Percentiles rank a stretch among this genome's conserved stretches.
These are phyloP conservation scores for Falciphora oryzae DNA, from an alignment of 2,329 filamentous ascomycete genomes.

Conservation along the genomic window DNA sequence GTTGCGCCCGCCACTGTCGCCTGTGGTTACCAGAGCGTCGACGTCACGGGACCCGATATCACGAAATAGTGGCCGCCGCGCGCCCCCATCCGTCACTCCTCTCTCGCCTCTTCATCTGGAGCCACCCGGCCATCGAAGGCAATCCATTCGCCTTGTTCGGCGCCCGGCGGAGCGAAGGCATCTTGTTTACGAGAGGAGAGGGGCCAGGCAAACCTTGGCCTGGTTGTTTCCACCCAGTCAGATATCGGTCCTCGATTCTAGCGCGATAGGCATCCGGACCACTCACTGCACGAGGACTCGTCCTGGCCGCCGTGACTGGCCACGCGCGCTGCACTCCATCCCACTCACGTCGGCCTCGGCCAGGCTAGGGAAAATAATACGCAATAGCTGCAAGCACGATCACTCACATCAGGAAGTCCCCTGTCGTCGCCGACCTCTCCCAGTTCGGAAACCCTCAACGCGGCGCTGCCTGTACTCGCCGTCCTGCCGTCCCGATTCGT, in stretches of 20 bases:
- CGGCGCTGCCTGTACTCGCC: background rate
- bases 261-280: conserved; percentile 28
- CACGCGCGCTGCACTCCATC: conserved; percentile 29
- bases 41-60: background rate
- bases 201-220: conserved; percentile 22
- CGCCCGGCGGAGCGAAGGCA: background rate
- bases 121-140: background rate
- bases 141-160: background rate
- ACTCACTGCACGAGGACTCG: conserved; percentile 30
- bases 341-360: conserved; percentile 17
- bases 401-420: conserved; percentile 16
- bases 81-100: background rate
- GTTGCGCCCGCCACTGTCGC: background rate
- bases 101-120: background rate
- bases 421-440: conserved; percentile 1
- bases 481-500: background rate
- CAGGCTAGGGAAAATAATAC: conserved; percentile 12
- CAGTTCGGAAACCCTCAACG: background rate
- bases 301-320: conserved; percentile 33
- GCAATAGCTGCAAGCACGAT: conserved; percentile 21
- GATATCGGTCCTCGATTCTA: conserved; percentile 25
- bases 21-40: background rate
- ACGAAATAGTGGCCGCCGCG: background rate
- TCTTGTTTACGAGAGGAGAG: conserved; percentile 11
- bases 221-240: conserved; percentile 16